A percentile compares a stretch with the other conserved stretches of the same genome.
Conservation (phyloP, 768 basidiomycete genomes). For the Xerocomellus amylosporus region DNA sequence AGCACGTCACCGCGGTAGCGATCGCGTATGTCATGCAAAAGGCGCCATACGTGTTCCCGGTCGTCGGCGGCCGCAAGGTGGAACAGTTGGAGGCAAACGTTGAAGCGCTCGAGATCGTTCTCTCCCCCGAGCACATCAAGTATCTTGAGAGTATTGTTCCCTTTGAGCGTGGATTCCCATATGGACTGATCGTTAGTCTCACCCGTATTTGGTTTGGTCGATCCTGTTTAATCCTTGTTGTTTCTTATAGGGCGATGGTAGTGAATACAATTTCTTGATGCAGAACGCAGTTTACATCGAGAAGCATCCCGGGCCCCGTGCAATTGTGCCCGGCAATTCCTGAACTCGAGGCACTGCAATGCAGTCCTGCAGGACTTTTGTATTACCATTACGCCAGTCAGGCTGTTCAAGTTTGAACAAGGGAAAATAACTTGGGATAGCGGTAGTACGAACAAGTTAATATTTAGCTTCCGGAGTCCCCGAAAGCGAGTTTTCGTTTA, state of each 20-base stretch:
- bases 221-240: background rate
- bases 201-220: background rate
- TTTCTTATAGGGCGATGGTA: constrained; percentile 27
- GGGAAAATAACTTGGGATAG: no score
- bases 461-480: no score
- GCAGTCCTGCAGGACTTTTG: background rate
- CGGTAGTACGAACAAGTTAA: no score
- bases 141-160: constrained; percentile 42
- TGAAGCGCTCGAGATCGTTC: constrained; percentile 46
- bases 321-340: constrained; percentile 3
- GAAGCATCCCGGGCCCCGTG: constrained; percentile 13
- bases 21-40: constrained; percentile 56
- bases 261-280: constrained; percentile 13
- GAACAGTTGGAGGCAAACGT: constrained; percentile 51
- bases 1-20: constrained; percentile 41
- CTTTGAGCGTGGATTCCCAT: constrained; percentile 49
- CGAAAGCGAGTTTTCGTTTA: no score
- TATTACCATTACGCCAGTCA: background rate
- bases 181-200: constrained; percentile 26
- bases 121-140: constrained; percentile 45
- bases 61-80: constrained; percentile 51
- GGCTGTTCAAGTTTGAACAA: no score
- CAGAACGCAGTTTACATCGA: constrained; percentile 19
- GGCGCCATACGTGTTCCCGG: constrained; percentile 49
- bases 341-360: background rate